These are phyloP conservation scores for Seiridium unicorne DNA, from an alignment of 2,329 filamentous ascomycete genomes.

Conservation along the genomic window DNA sequence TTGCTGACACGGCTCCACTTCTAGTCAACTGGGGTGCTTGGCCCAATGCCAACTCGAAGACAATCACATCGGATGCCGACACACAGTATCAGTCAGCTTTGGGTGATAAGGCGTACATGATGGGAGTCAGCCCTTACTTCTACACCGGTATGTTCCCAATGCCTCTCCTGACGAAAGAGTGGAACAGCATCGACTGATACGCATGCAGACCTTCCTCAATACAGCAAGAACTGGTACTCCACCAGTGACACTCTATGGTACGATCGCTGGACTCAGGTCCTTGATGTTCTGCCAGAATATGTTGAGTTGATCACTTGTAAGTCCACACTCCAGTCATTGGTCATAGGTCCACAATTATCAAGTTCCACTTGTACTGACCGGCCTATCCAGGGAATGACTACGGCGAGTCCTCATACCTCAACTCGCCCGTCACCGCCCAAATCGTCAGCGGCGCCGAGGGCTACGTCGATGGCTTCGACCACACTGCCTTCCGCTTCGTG, in stretches of 20 bases:
- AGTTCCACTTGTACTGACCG: background rate
- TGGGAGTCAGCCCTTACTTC: conserved; percentile 11
- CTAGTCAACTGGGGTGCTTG: conserved; percentile 49
- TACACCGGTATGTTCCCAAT: conserved; percentile 13
- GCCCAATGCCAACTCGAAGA: conserved; percentile 36
- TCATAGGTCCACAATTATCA: background rate
- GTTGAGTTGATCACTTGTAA: conserved; percentile 52
- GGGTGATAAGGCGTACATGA: conserved; percentile 11
- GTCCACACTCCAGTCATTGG: conserved; percentile 23
- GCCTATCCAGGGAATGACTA: conserved; percentile 50
- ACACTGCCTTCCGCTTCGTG: conserved; percentile 46
- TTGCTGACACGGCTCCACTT: background rate
- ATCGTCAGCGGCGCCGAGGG: conserved; percentile 45
- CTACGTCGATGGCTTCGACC: conserved; percentile 45
- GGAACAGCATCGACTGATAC: background rate
- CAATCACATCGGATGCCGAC: background rate
- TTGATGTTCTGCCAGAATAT: conserved; percentile 47
- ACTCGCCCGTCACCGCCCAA: conserved; percentile 37
- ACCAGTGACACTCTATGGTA: conserved; percentile 53
- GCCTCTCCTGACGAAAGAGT: conserved; percentile 33
- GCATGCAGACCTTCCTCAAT: conserved; percentile 28
- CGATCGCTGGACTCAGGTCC: conserved; percentile 53
- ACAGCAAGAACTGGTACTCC: conserved; percentile 57
- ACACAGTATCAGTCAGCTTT: conserved; percentile 3
- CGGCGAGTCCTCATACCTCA: conserved; percentile 58